These are phyloP conservation scores for Aspergillus thermomutatus DNA, from an alignment of 2,329 filamentous ascomycete species.

Conservation along the genomic window DNA sequence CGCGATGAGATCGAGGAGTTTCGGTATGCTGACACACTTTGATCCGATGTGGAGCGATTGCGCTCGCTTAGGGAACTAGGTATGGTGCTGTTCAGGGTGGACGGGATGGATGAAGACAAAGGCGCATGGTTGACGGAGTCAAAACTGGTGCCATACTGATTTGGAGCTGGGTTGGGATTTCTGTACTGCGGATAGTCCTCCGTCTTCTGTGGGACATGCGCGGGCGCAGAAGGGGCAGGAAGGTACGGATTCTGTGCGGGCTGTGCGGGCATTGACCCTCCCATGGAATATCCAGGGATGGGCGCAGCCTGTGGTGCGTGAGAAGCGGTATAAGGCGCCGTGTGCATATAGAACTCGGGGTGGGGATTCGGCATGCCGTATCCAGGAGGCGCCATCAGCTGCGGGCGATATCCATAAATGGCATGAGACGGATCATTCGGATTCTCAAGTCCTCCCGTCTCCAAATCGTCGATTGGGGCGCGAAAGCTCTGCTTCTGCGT, in stretches of 20 bases:
- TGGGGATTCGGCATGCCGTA: constrained; percentile 35
- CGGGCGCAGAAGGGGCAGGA: constrained; percentile 27
- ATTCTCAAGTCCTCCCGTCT: constrained; percentile 41
- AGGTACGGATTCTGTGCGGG: constrained; percentile 38
- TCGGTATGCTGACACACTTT: constrained; percentile 36
- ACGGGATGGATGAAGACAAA: constrained; percentile 32
- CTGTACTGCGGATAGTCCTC: constrained; percentile 39
- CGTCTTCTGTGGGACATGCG: constrained; percentile 30
- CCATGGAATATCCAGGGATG: constrained; percentile 35
- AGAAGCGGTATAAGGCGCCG: constrained; percentile 29
- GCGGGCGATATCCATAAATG: constrained; percentile 41
- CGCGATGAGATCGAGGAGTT: constrained; percentile 40
- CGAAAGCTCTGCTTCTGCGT: constrained; percentile 65
- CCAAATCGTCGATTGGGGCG: constrained; percentile 60
- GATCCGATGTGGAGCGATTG: constrained; percentile 35
- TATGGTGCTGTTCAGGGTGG: constrained; percentile 29
- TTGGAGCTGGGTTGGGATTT: constrained; percentile 23
- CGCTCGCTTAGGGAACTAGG: constrained; percentile 33
- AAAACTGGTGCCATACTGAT: constrained; percentile 33
- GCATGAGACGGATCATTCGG: constrained; percentile 36
- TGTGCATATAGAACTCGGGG: constrained; percentile 37
- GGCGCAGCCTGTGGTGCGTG: constrained; percentile 34
- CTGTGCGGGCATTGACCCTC: constrained; percentile 29
- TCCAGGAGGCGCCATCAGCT: constrained; percentile 31
- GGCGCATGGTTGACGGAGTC: constrained; percentile 33